phyloP scores from a whole-genome alignment of 208 protist genomes.

The Trypanosoma mega region DNA sequence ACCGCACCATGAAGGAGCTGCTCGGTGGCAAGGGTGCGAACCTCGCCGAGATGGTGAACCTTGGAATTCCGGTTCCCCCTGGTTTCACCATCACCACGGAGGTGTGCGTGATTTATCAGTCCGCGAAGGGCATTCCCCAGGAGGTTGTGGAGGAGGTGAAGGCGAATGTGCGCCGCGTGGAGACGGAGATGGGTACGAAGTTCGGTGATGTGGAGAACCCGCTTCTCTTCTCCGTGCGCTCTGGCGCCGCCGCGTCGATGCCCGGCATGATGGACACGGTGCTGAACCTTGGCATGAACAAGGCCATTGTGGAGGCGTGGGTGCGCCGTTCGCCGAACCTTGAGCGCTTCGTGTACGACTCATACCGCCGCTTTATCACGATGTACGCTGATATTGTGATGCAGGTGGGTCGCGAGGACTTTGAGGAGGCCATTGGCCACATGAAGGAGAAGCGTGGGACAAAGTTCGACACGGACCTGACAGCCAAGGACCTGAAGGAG shows the following conservation, averaged over 20 bases:
- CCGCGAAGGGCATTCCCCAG: conserved; percentile 50
- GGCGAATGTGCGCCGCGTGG: conserved; percentile 63
- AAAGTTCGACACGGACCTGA: conserved; percentile 89
- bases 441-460: conserved; percentile 74
- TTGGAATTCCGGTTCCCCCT: conserved; percentile 91
- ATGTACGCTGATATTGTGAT: conserved; percentile 96
- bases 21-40: conserved; percentile 95
- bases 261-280: conserved; percentile 97
- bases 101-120: conserved; percentile 78
- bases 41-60: conserved; percentile 91
- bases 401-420: conserved; percentile 83
- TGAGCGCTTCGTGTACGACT: conserved; percentile 93
- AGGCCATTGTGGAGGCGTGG: conserved; percentile 74
- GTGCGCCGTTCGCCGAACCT: conserved; percentile 58
- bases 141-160: conserved; percentile 70
- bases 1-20: conserved; percentile 85
- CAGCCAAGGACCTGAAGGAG: conserved; percentile 69
- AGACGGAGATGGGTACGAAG: conserved; percentile 76
- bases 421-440: conserved; percentile 74
- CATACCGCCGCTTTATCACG: conserved; percentile 94
- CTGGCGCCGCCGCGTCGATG: conserved; percentile 94
- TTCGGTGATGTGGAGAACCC: conserved; percentile 87
- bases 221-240: conserved; percentile 93
- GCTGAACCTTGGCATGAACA: conserved; percentile 94
- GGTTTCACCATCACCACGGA: conserved; percentile 95